phyloP scores from a whole-genome alignment of 305 asterid genomes.

The Solanum hybrid region DNA sequence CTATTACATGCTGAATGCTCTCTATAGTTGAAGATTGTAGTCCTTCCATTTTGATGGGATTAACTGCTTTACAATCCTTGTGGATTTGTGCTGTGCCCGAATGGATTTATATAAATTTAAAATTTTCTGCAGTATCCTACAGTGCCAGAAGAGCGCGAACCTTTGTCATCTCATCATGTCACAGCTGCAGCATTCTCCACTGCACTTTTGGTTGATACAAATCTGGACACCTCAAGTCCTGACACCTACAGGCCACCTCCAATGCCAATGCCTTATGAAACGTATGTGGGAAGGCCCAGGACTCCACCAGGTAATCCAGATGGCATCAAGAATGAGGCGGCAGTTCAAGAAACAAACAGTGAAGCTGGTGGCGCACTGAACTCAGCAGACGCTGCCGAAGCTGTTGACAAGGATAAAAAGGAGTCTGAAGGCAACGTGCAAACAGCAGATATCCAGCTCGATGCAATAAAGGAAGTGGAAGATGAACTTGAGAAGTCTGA shows the following conservation, averaged over 20 bases:
- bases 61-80: not conserved
- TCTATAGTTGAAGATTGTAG: not conserved
- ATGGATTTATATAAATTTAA: not conserved
- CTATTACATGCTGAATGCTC: not conserved
- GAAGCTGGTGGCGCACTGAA: conserved; percentile 30
- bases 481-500: conserved; percentile 42
- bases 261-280: conserved; percentile 70
- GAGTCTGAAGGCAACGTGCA: conserved; percentile 39
- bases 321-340: conserved; percentile 30
- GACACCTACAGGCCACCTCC: conserved; percentile 86
- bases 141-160: conserved; percentile 50
- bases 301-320: conserved; percentile 35
- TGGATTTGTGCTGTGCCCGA: not conserved
- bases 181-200: conserved; percentile 40
- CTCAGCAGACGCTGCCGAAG: conserved; percentile 33
- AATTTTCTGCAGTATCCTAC: conserved; percentile 50
- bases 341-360: conserved; percentile 23
- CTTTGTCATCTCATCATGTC: conserved; percentile 48
- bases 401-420: conserved; percentile 30
- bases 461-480: conserved; percentile 30
- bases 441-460: conserved; percentile 24
- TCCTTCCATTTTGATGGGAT: not conserved
- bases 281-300: conserved; percentile 31
- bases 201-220: conserved; percentile 78
- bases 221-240: conserved; percentile 74